A percentile compares a stretch with the other conserved stretches of the same genome.
These are phyloP conservation scores for Chrysosphaeria jannelii DNA, from an alignment of 2,329 filamentous ascomycete species.

Conservation along the genomic window DNA sequence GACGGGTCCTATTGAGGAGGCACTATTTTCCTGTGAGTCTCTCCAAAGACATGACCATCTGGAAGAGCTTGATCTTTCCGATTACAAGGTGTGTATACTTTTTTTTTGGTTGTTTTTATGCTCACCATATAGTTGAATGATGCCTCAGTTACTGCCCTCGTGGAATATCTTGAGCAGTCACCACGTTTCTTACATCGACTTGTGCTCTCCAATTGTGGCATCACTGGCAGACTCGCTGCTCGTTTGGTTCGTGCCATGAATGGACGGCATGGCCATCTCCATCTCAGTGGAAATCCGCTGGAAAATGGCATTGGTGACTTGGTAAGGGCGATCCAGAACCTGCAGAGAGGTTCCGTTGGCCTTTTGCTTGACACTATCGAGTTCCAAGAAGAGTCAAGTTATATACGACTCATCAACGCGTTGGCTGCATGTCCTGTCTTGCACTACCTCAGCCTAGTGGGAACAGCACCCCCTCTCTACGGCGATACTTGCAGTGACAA, in stretches of 20 bases:
- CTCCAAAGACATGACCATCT: constrained; percentile 15
- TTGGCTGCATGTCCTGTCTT: constrained; percentile 19
- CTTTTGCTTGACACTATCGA: constrained; percentile 26
- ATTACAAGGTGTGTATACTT: constrained; percentile 15
- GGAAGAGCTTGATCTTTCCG: constrained; percentile 22
- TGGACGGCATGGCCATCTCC: constrained; percentile 16
- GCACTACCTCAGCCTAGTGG: constrained; percentile 20
- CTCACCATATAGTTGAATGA: constrained; percentile 6
- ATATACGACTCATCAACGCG: constrained; percentile 18
- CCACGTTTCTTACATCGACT: constrained; percentile 9
- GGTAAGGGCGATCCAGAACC: constrained; percentile 15
- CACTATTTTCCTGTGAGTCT: constrained; percentile 16
- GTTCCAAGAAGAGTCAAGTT: constrained; percentile 19
- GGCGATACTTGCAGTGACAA: constrained; percentile 11
- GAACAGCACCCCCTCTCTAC: constrained; percentile 15
- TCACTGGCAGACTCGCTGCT: constrained; percentile 18
- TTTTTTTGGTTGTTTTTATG: not conserved
- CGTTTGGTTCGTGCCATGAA: constrained; percentile 18
- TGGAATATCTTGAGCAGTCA: constrained; percentile 12
- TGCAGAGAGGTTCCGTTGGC: constrained; percentile 15
- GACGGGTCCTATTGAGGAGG: constrained; percentile 13
- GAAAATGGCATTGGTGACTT: constrained; percentile 21
- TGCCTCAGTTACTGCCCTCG: constrained; percentile 16
- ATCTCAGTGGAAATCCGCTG: constrained; percentile 20
- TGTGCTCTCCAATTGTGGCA: constrained; percentile 19